A percentile compares a stretch with the other conserved stretches of the same genome.
These are phyloP conservation scores for Paecilomyces niveus DNA, from an alignment of 2,329 filamentous ascomycete species.

Conservation along the genomic window DNA sequence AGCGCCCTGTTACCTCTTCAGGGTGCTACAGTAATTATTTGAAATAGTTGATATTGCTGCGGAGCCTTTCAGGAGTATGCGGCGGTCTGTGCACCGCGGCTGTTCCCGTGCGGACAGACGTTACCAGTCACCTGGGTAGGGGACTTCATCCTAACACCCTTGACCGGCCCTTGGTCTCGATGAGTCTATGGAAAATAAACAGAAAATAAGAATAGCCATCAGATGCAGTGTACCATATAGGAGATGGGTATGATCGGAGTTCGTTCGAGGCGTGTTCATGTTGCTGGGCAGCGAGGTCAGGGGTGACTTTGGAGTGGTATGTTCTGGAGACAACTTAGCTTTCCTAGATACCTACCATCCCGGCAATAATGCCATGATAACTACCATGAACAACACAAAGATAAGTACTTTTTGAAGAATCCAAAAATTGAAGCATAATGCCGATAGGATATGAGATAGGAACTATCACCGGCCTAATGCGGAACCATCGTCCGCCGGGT, in stretches of 20 bases:
- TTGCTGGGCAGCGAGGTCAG: not conserved
- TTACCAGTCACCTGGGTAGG: not conserved
- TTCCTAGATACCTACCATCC: not conserved
- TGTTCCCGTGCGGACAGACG: not conserved
- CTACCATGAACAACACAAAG: not conserved
- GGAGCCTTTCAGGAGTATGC: not conserved
- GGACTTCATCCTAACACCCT: not conserved
- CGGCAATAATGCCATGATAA: not conserved
- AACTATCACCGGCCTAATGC: not conserved
- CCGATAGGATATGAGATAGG: not conserved
- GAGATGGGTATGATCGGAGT: not conserved
- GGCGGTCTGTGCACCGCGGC: not conserved
- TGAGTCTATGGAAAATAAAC: not conserved
- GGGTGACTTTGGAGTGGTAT: not conserved
- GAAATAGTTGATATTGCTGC: not conserved
- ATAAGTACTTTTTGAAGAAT: not conserved
- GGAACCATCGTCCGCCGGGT: not conserved
- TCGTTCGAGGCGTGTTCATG: not conserved
- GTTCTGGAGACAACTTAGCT: not conserved
- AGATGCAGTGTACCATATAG: not conserved
- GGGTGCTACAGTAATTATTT: not conserved
- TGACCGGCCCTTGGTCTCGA: not conserved
- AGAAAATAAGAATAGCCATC: not conserved
- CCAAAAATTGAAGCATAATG: not conserved
- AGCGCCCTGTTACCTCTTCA: not conserved